Conservation (phyloP, 306 rosid species). For the Ormosia emarginata region DNA sequence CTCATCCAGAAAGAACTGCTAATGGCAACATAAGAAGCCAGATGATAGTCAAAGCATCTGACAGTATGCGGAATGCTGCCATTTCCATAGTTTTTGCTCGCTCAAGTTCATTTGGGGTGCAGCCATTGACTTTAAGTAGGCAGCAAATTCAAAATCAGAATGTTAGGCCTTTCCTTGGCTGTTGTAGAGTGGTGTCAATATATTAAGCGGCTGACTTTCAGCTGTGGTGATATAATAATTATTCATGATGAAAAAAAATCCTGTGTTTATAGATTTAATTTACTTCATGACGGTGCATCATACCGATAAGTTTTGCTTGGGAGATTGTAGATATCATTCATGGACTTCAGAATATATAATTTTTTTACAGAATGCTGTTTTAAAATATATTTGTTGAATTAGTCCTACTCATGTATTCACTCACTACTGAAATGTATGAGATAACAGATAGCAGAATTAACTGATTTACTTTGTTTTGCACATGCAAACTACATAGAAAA, state of each 20-base stretch:
- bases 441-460: neutral
- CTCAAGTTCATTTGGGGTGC: conserved; percentile 32
- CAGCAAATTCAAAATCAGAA: conserved; percentile 43
- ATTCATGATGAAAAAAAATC: neutral
- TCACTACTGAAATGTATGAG: conserved; percentile 29
- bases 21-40: conserved; percentile 50
- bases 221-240: neutral
- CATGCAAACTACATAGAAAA: no score
- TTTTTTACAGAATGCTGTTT: conserved; percentile 15
- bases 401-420: conserved; percentile 5
- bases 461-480: neutral
- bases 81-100: conserved; percentile 38
- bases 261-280: conserved; percentile 5
- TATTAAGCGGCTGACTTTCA: conserved; percentile 34
- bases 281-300: neutral
- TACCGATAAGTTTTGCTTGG: conserved; percentile 24
- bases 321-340: conserved; percentile 29
- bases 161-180: conserved; percentile 42
- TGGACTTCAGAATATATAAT: conserved; percentile 5
- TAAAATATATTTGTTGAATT: conserved; percentile 18
- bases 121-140: conserved; percentile 43
- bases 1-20: conserved; percentile 42
- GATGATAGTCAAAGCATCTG: conserved; percentile 44
- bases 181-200: conserved; percentile 53
- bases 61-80: conserved; percentile 25